Base-by-base conservation (phyloP, 352 stramenopile species). In the Globisporangium apiculatum region DNA sequence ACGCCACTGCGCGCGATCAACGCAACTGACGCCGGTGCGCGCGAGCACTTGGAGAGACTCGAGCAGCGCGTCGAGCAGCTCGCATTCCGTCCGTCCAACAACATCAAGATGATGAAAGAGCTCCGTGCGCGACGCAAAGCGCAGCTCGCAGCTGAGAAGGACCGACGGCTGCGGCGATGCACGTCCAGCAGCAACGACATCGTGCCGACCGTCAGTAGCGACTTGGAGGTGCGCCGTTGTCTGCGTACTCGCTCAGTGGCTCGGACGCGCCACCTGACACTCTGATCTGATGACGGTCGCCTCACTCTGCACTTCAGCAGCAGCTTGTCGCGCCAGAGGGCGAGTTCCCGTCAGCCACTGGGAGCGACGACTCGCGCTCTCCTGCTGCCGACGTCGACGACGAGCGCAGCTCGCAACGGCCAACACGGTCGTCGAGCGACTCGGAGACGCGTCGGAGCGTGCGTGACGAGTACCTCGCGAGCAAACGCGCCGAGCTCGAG, bases 41-140 rank as follows among this genome's bases (percentile, higher is more conserved):
- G 82, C 4, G 68, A 57, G 0, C 81, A 88, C 57, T 61, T 86
- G 9, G 51, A 63, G 7, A 60, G 46, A 24, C 62, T 91, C 0
- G 72, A 88, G 50, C 53, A 74, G 54, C 63, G 69, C 5, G 77
- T 89, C 1, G 61, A 79, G 7, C 62, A 73, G 46, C 66, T 86
- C 51, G 64, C 79, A n/a, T 89, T 91, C 52, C 69, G 81, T 0
- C 81, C 79, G 10, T 86, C 81, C 3, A 89, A 83, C 60, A 91
- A 91, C 50, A 49, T 89, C 17, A 78, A 89, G 58, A 91, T 91
- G 81, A 89, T 91, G 81, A 89, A 88, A 61, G 81, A 91, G 40
- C 66, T 91, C 0, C 78, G 78, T 24, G 76, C 79, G 49, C 67
- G 77, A n/a, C 72, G 79, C 8, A 83, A 86, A 58, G 71, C 76